Base-by-base conservation (phyloP, 805 yeast species). In the Starmerella roubikii region DNA sequence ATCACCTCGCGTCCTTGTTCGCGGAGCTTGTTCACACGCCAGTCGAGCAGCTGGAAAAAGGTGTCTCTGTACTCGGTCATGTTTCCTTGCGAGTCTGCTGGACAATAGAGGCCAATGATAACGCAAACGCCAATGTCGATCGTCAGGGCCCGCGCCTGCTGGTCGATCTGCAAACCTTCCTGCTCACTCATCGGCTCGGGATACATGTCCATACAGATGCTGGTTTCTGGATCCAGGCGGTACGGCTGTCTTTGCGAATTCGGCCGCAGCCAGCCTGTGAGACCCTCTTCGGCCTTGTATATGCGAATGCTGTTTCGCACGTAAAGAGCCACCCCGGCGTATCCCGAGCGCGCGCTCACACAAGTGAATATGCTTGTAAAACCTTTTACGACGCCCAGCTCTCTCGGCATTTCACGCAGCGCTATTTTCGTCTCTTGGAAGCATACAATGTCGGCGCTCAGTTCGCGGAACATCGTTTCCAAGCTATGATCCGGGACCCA, bases 251-350 rank as follows among this genome's bases (percentile, higher is more conserved):
- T 34, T 6, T 32, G 29, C 2, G 43, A 28, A 10, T 30, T 30
- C 16, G 39, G 34, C 8, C 25, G 21, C 3, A 46, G 54, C 43
- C 62, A 59, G 0, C 97, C 98, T 0, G 95, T 79, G 7, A 91
- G 63, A 0, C 98, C 98, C 57, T 88, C 94, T 54, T 91, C 97
- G 0, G 86, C 95, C 46, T 71, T 73, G 3, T 69, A 36, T 1
- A 84, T 83, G 2, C 66, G 59, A 20, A 85, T 54, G 2, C 66
- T 54, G 20, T 77, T 80, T 10, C 56, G 57, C 0, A 57, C 59
- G 59, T 82, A 88, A 3, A 88, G 70, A 0, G 86, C 93, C 1
- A 88, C 96, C 0, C 98, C 98, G 40, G 88, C 72, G 55, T 91
- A 91, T 0, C 97, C 97, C 52, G 75, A 80, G 54, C 74, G 80